Conservation (phyloP, 148 eudicot genomes). For the Rhododendron kiyosumense region DNA sequence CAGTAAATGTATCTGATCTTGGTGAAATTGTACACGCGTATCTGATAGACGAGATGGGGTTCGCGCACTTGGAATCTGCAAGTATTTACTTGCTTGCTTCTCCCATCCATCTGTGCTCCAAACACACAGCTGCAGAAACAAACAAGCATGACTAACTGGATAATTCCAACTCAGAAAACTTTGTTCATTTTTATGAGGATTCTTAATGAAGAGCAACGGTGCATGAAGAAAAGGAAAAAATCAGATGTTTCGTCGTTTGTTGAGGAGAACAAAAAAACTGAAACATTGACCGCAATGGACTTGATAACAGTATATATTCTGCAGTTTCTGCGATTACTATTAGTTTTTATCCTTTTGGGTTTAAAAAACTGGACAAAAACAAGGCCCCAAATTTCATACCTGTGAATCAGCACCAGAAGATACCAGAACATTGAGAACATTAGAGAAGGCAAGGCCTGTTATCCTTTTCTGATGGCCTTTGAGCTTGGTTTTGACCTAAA, state of each 20-base stretch:
- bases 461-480: slow-evolving; percentile 85
- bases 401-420: slow-evolving; percentile 89
- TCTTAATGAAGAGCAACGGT: neutral
- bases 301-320: neutral
- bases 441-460: slow-evolving; percentile 77
- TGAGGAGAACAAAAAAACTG: neutral
- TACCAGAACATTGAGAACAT: slow-evolving; percentile 60
- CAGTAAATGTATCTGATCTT: slow-evolving; percentile 74
- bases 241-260: neutral
- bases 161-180: neutral
- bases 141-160: neutral
- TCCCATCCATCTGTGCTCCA: slow-evolving; percentile 90
- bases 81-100: slow-evolving; percentile 44
- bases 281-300: neutral
- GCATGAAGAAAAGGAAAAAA: neutral
- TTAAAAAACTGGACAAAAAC: neutral
- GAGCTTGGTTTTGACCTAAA: slow-evolving; percentile 61
- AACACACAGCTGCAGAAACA: slow-evolving; percentile 58
- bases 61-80: slow-evolving; percentile 61
- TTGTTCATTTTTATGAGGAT: neutral
- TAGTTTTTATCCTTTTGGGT: neutral
- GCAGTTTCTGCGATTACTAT: neutral
- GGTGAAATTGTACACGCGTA: slow-evolving; percentile 88
- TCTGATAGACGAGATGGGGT: slow-evolving; percentile 57
- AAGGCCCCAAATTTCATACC: slow-evolving; percentile 29